Base-by-base conservation (phyloP, 1,284 basidiomycete species). In the Tylopilus sp. region DNA sequence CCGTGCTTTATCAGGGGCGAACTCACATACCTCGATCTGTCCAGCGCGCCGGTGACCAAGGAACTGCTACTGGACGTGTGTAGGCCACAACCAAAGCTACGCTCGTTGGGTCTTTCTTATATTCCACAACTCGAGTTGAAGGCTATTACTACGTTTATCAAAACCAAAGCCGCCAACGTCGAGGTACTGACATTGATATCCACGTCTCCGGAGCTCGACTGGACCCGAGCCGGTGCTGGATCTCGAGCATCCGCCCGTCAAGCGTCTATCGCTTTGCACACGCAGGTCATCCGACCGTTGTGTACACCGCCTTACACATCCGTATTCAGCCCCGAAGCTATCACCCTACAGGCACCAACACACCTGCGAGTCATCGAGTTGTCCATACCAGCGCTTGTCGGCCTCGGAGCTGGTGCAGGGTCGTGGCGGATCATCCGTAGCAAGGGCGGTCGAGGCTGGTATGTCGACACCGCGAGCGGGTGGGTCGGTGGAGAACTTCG, bases 361-460 rank as follows among this genome's bases (percentile, higher is more conserved):
- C 81, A 85, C 15, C 74, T 99, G 31, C 84, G 96, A 13, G 92
- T 98, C 28, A 82, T 98, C 53, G 96, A 98, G 71, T 76, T 98
- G 19, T 85, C 88, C 25, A 80, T 84, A n/a, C 77, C 83, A 5
- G 80, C 92, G 59, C 79, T 98, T 7, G 77, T 82, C 44, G 80
- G 80, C 9, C 76, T 95, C 1, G 85, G 88, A 9, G 80, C 81
- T 1, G 94, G 94, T 5, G 88, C 86, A 0, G 86, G 85, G 4
- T 74, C 85, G 35, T 99, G 96, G 96, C 83, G 88, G 54, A 89
- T 92, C 54, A 80, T 98, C 35, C 80, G 84, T 60, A 94, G 92
- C 64, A 95, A 97, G 66, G 96, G 96, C 4, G 87, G 94, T 0
- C 76, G 96, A 39, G 95, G 94, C 3, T 99, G 96, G 94, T 97